phyloP scores from a whole-genome alignment of 371 early-diverging fungal species.

The Cokeromyces recurvatus region DNA sequence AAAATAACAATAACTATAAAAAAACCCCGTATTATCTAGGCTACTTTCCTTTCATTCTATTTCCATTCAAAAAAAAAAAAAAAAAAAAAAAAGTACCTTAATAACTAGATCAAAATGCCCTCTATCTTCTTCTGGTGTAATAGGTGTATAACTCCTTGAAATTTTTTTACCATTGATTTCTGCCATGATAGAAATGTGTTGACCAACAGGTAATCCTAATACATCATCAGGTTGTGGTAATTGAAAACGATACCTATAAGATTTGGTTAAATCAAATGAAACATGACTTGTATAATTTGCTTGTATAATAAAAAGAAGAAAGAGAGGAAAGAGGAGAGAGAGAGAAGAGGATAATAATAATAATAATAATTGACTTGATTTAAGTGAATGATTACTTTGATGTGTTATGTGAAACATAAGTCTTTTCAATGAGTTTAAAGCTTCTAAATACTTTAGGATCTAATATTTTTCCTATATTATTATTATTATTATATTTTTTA shows the following conservation, averaged over 20 bases:
- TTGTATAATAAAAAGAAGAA: not conserved
- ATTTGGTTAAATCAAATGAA: not conserved
- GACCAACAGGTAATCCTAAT: conserved; percentile 84
- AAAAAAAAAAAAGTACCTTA: conserved; percentile 53
- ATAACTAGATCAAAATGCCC: conserved; percentile 88
- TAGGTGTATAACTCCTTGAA: conserved; percentile 86
- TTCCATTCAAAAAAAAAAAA: too few relatives aligned
- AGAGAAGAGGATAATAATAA: too few relatives aligned
- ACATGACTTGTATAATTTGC: not conserved
- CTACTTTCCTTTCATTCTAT: too few relatives aligned
- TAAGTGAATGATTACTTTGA: conserved; percentile 50
- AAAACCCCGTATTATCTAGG: too few relatives aligned
- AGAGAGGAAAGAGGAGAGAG: too few relatives aligned
- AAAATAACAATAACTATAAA: conserved; percentile 16
- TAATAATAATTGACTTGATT: too few relatives aligned
- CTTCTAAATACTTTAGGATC: conserved; percentile 63
- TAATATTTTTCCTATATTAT: conserved; percentile 30
- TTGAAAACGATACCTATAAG: conserved; percentile 74
- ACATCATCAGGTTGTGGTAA: conserved; percentile 55
- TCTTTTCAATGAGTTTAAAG: conserved; percentile 70
- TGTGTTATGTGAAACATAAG: conserved; percentile 66
- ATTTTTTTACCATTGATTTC: conserved; percentile 76
- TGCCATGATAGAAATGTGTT: conserved; percentile 83
- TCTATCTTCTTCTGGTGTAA: conserved; percentile 64
- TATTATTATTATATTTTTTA: not conserved